Percentiles rank a stretch among this genome's conserved stretches.
phyloP scores from a whole-genome alignment of 306 rosid genomes.

The Sicyos edulis region DNA sequence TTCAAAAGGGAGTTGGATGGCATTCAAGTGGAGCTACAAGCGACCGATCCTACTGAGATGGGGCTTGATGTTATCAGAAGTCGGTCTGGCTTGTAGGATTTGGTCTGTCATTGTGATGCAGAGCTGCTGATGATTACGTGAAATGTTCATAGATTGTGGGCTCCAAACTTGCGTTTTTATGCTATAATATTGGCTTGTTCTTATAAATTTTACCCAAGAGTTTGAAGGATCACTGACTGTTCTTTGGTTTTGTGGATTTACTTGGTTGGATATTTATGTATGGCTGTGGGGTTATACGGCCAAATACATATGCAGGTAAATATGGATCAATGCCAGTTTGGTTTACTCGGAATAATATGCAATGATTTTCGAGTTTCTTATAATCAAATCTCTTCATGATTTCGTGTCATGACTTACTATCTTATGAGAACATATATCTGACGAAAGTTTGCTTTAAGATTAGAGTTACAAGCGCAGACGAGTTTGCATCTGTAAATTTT shows the following conservation, averaged over 20 bases:
- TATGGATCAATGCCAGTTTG: constrained; percentile 16
- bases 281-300: background rate
- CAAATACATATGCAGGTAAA: constrained; percentile 3
- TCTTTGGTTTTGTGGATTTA: background rate
- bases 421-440: no score
- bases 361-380: background rate
- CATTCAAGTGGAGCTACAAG: constrained; percentile 23
- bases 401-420: no score
- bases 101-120: background rate
- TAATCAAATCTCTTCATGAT: no score
- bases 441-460: no score
- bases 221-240: background rate
- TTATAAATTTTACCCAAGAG: constrained; percentile 5
- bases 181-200: constrained; percentile 15
- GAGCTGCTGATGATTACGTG: background rate
- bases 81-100: constrained; percentile 6
- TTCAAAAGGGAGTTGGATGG: constrained; percentile 22
- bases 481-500: no score
- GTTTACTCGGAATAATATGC: background rate
- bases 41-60: constrained; percentile 24
- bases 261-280: background rate
- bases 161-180: constrained; percentile 13
- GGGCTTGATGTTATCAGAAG: constrained; percentile 24
- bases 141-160: constrained; percentile 22
- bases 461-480: no score